A percentile compares a stretch with the other conserved stretches of the same genome.
Evolutionary conservation across 163 green algal genomes (phyloP).

Genomic region (Scenedesmus sp.): DNA sequence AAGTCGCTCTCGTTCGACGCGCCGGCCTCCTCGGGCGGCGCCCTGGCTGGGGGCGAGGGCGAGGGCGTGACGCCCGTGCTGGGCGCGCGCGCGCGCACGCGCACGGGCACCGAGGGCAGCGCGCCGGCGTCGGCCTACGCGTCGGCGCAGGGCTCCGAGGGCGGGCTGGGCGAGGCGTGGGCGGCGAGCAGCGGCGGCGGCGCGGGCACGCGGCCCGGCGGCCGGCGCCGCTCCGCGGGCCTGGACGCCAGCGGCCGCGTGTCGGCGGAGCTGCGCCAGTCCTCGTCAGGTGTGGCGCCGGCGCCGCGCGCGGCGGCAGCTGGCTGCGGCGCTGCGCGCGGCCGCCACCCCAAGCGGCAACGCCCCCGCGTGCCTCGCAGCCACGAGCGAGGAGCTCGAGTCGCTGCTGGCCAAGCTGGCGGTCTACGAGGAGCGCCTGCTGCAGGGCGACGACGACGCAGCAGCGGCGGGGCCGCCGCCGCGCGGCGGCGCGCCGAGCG

Average conservation of each 20-base stretch:
- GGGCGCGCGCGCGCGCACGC: neutral
- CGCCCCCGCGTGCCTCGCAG: no score
- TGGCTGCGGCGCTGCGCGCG: no score
- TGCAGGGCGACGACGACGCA: neutral
- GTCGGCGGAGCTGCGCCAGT: constrained; percentile 28
- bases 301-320: no score
- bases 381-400: constrained; percentile 39
- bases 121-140: neutral
- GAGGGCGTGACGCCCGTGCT: constrained; percentile 15
- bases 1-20: constrained; percentile 5
- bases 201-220: neutral
- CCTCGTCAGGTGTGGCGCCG: constrained; percentile 16
- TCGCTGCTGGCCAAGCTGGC: constrained; percentile 28
- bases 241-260: constrained; percentile 23
- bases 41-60: no score
- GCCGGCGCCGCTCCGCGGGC: neutral
- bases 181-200: no score
- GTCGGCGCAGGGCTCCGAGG: neutral
- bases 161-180: neutral
- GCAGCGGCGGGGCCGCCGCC: neutral
- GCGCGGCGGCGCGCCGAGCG: neutral
- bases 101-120: constrained; percentile 7
- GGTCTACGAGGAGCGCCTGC: constrained; percentile 33
- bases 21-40: neutral
- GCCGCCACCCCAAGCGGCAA: no score